Evolutionary conservation across 768 basidiomycete genomes (phyloP).

Genomic region (Pleurotus tuber-regium): DNA sequence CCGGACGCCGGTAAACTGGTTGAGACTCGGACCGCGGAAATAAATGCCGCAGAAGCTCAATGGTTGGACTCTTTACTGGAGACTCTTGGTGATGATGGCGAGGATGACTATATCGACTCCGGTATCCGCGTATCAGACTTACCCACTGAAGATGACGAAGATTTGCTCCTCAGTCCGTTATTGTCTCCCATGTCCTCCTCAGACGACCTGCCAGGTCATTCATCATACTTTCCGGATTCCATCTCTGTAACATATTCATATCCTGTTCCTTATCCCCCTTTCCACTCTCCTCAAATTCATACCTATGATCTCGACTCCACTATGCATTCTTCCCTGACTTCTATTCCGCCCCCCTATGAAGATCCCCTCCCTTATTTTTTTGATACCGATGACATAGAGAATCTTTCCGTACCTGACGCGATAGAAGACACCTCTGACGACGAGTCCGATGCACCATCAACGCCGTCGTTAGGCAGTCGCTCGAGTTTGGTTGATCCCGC

Average conservation of each 20-base stretch:
- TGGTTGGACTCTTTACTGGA: constrained; percentile 85
- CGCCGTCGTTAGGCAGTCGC: constrained; percentile 60
- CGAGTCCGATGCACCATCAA: constrained; percentile 70
- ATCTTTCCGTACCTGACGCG: constrained; percentile 71
- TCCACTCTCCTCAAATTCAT: constrained; percentile 56
- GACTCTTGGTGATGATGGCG: constrained; percentile 65
- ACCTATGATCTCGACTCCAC: constrained; percentile 43
- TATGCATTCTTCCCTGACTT: constrained; percentile 45
- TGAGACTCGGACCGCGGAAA: constrained; percentile 29
- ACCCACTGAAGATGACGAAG: constrained; percentile 62
- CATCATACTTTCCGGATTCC: constrained; percentile 39
- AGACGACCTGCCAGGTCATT: constrained; percentile 52
- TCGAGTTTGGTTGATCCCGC: constrained; percentile 50
- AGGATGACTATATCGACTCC: constrained; percentile 50
- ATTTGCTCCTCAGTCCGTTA: constrained; percentile 59
- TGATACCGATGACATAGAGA: constrained; percentile 62
- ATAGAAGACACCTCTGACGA: constrained; percentile 86
- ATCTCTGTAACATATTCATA: constrained; percentile 49
- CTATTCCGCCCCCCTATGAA: constrained; percentile 43
- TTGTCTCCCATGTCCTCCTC: constrained; percentile 75
- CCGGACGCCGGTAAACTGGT: constrained; percentile 68
- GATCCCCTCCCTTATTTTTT: constrained; percentile 64
- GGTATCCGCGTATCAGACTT: constrained; percentile 45
- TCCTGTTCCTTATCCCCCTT: constrained; percentile 64
- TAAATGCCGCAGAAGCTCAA: constrained; percentile 61